Evolutionary conservation across 164 flowering plant species (phyloP).

Genomic region (Hamamelis virginiana): DNA sequence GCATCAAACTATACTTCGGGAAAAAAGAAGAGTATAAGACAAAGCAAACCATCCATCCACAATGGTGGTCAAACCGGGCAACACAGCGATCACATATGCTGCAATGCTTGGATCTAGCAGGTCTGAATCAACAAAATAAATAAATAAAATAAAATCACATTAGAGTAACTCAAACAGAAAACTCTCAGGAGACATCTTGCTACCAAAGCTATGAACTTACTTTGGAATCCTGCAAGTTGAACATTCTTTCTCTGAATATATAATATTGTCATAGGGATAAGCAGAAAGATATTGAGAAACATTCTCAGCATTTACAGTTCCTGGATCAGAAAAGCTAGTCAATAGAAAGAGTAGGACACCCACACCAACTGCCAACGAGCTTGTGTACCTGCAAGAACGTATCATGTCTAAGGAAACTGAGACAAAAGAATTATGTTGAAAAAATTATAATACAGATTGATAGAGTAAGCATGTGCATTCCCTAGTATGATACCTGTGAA

Average conservation of each 20-base stretch:
- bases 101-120: conserved; percentile 99
- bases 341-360: conserved; percentile 81
- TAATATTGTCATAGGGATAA: conserved; percentile 83
- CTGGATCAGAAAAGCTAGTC: conserved; percentile 98
- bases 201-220: conserved; percentile 32
- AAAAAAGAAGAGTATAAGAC: conserved; percentile 10
- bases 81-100: conserved; percentile 92
- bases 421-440: not conserved
- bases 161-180: conserved; percentile 3
- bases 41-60: conserved; percentile 94
- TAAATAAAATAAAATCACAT: conserved; percentile 16
- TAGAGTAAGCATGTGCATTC: not conserved
- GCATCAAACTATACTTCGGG: not conserved
- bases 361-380: conserved; percentile 76
- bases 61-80: conserved; percentile 97
- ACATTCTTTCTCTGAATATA: conserved; percentile 80
- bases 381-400: conserved; percentile 68
- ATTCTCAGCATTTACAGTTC: conserved; percentile 76
- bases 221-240: conserved; percentile 83
- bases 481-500: conserved; percentile 64
- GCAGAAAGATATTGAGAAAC: conserved; percentile 66
- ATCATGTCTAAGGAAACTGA: not conserved
- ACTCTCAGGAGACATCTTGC: not conserved
- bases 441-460: not conserved
- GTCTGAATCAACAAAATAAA: conserved; percentile 52